Evolutionary conservation across 2,329 filamentous ascomycete genomes (phyloP), one percentile per base, ranked within the genome.

Genomic region (Botrytis galanthina): DNA sequence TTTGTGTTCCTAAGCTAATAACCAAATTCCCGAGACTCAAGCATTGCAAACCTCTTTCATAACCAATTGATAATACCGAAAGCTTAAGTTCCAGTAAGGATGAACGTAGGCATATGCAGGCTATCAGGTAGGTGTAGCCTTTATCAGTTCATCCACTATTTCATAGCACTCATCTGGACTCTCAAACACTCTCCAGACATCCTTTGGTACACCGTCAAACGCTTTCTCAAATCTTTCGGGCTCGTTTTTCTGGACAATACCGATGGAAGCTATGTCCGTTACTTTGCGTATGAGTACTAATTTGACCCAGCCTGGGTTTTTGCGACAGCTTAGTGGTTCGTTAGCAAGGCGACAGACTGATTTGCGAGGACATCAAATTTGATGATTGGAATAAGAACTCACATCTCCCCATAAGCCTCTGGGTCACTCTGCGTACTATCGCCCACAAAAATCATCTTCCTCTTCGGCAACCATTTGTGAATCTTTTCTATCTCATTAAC

Each of bases 371-470:
- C 3, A 48, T 8, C 3, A 9, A 62, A 32, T 7, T 46, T 14
- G 62, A 39, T n/a, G 32, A 46, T 20, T 7, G 39, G 16, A 16
- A 51, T 6, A 4, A 20, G n/a, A 10, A 82, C 86, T 82, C 87
- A 94, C 82, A 93, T 90, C 77, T 95, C 91, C 42, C 91, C 95
- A 80, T 98, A 98, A 0, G 93, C 89, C 81, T 98, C 95, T 0
- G 95, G 95, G 78, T 98, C 95, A 39, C 89, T 92, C 82, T 98
- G 95, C 0, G 95, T 98, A 57, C 92, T 95, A 82, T 98, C 95
- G 0, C 95, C 95, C 76, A 98, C 90, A 77, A 91, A 91, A 75
- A 98, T 89, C 83, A 97, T 91, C 78, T 91, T 92, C 74, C 93
- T 87, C 77, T 87, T 87, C 0, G 95, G 95, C 67, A 98, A 86